Evolutionary conservation across 345 rosid species (phyloP).

Genomic region (Salix viminalis): DNA sequence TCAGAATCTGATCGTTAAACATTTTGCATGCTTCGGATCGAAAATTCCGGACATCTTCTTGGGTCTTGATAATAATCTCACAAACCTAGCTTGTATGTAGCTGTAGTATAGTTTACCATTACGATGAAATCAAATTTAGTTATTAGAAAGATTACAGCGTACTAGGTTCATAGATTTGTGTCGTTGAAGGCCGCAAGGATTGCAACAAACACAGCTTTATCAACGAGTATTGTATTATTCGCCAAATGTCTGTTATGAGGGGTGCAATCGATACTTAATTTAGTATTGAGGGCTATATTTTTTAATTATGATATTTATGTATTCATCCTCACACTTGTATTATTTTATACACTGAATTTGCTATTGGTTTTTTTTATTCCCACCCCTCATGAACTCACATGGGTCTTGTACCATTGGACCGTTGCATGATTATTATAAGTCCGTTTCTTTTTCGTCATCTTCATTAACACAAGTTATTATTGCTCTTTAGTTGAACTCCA

Average conservation of each 20-base stretch:
- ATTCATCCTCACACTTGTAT: constrained; percentile 16
- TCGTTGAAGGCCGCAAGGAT: constrained; percentile 19
- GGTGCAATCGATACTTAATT: constrained; percentile 11
- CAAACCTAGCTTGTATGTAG: too few relatives aligned
- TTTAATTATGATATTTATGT: neutral
- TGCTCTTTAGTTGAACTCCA: constrained; percentile 12
- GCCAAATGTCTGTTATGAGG: constrained; percentile 9
- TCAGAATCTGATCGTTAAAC: neutral
- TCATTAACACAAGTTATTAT: neutral
- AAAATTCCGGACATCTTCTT: neutral
- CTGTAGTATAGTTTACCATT: neutral
- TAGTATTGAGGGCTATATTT: neutral
- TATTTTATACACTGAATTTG: constrained; percentile 24
- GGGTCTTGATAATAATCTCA: neutral
- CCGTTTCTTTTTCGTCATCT: constrained; percentile 16
- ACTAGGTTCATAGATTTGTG: constrained; percentile 15
- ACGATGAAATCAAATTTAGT: neutral
- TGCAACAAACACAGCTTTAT: constrained; percentile 2
- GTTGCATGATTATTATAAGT: constrained; percentile 25
- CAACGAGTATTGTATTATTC: neutral
- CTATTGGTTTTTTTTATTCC: constrained; percentile 12
- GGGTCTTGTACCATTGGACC: constrained; percentile 47
- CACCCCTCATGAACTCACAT: constrained; percentile 48
- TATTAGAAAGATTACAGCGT: neutral
- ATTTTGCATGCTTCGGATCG: neutral